Conservation (phyloP, 768 basidiomycete genomes). For the Auricularia heimuer region DNA sequence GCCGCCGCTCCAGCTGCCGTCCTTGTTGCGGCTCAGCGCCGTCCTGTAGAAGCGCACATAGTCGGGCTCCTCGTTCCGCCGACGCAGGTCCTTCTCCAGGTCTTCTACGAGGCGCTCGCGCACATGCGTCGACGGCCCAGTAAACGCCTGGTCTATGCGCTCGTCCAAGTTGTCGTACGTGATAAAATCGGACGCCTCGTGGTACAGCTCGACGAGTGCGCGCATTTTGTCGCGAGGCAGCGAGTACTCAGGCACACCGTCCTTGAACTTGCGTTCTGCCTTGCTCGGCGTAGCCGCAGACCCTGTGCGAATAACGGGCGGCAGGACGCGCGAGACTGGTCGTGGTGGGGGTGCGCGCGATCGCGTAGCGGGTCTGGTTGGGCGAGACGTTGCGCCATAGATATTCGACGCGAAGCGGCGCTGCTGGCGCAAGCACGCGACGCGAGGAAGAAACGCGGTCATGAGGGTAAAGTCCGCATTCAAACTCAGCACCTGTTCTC, state of each 20-base stretch:
- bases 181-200: slow-evolving; percentile 62
- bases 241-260: slow-evolving; percentile 7
- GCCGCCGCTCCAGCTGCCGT: not conserved
- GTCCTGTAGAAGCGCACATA: not conserved
- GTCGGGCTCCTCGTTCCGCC: not conserved
- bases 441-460: not conserved
- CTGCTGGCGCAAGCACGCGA: no score
- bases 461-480: not conserved
- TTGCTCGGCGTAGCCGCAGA: no score
- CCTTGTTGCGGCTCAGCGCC: not conserved
- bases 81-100: not conserved
- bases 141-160: slow-evolving; percentile 57
- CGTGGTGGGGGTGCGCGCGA: no score
- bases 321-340: no score
- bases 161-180: slow-evolving; percentile 57
- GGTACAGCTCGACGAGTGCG: slow-evolving; percentile 68
- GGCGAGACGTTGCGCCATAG: no score
- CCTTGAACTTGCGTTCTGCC: no score
- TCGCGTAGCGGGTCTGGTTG: no score
- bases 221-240: slow-evolving; percentile 52
- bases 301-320: no score
- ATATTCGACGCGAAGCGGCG: no score
- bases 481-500: not conserved
- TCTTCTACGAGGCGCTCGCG: not conserved
- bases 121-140: slow-evolving; percentile 9